A percentile compares a stretch with the other conserved stretches of the same genome.
Evolutionary conservation across 2,329 filamentous ascomycete species (phyloP).

Genomic region (Lecanicillium sp.): DNA sequence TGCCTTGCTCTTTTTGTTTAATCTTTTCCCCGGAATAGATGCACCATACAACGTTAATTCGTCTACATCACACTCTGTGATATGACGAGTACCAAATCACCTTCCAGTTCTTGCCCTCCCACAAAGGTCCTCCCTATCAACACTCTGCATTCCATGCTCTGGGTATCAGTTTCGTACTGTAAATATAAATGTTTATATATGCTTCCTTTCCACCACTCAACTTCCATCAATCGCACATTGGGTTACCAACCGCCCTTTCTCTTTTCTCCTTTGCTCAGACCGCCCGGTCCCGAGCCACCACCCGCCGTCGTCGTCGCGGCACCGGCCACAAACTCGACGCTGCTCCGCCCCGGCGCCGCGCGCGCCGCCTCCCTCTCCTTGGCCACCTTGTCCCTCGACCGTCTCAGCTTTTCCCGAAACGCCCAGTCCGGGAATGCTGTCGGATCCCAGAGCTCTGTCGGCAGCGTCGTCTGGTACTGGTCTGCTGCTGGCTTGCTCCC

Average conservation of each 20-base stretch:
- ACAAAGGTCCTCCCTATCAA: no score
- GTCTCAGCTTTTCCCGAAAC: slow-evolving; percentile 43
- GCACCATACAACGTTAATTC: no score
- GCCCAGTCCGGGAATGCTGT: slow-evolving; percentile 49
- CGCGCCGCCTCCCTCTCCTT: slow-evolving; percentile 42
- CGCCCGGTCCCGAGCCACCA: slow-evolving; percentile 3
- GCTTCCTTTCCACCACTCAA: no score
- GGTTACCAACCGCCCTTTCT: slow-evolving; percentile 24
- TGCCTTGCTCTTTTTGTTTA: no score
- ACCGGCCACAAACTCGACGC: slow-evolving; percentile 44
- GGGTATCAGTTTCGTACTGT: no score
- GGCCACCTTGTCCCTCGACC: slow-evolving; percentile 39
- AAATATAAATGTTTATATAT: no score
- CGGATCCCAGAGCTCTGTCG: slow-evolving; percentile 53
- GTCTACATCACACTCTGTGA: no score
- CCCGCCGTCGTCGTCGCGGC: background rate
- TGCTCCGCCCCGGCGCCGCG: slow-evolving; percentile 32
- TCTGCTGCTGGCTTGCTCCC: background rate
- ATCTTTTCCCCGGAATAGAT: no score
- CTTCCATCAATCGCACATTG: background rate
- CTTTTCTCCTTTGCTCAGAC: slow-evolving; percentile 26
- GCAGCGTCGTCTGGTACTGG: slow-evolving; percentile 61
- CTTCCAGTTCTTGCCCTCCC: no score
- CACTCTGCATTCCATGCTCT: no score
- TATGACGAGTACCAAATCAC: no score